Evolutionary conservation across 257 asterid genomes (phyloP).

Genomic region (Craterostigma plantagineum): DNA sequence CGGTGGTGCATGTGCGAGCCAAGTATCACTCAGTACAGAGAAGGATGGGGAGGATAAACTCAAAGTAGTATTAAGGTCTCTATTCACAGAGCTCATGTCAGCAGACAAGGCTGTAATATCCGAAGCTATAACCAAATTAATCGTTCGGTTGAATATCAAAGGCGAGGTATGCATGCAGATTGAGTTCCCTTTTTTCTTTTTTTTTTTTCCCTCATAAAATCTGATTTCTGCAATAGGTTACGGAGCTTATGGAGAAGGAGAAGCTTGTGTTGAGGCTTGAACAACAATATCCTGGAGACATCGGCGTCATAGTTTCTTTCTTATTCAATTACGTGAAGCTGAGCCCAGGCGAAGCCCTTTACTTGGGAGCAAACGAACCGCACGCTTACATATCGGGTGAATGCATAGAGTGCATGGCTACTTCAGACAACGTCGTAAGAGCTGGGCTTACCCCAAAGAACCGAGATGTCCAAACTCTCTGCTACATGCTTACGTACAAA

Average conservation of each 20-base stretch:
- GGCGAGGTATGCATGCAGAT: conserved; percentile 30
- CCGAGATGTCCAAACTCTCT: conserved; percentile 69
- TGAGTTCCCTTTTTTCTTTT: neutral
- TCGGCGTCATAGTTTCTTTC: conserved; percentile 70
- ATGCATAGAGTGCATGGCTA: conserved; percentile 96
- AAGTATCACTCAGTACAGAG: conserved; percentile 19
- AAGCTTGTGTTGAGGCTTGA: conserved; percentile 56
- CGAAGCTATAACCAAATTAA: conserved; percentile 39
- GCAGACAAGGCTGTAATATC: conserved; percentile 38
- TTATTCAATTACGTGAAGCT: conserved; percentile 65
- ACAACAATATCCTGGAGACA: conserved; percentile 73
- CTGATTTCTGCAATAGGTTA: conserved; percentile 20
- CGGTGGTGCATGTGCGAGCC: conserved; percentile 29
- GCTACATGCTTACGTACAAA: conserved; percentile 94
- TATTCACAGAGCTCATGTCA: conserved; percentile 63
- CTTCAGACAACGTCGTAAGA: conserved; percentile 90
- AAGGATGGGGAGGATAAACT: conserved; percentile 34
- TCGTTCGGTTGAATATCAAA: conserved; percentile 36
- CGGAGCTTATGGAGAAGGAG: conserved; percentile 57
- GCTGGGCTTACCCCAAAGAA: conserved; percentile 91
- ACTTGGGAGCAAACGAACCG: conserved; percentile 84
- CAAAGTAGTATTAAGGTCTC: conserved; percentile 36
- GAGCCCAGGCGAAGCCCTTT: conserved; percentile 74
- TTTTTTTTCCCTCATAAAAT: neutral
- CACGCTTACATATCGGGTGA: conserved; percentile 84